Percentiles rank a stretch among this genome's conserved stretches.
These are phyloP conservation scores for Combretum micranthum DNA, from an alignment of 345 rosid genomes.

Conservation along the genomic window DNA sequence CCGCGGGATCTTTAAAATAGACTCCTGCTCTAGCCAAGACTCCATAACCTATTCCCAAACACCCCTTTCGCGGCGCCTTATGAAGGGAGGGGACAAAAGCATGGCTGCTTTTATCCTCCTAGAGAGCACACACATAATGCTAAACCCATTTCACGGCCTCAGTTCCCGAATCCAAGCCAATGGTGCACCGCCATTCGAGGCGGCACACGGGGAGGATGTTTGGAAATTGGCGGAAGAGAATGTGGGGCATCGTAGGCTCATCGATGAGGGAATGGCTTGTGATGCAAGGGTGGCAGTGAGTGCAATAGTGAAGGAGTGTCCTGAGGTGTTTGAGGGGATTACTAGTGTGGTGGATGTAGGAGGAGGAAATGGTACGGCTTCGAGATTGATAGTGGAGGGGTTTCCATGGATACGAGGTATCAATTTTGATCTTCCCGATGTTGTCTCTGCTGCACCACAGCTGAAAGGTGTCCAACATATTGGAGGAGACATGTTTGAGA, in stretches of 20 bases:
- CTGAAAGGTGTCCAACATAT: constrained; percentile 12
- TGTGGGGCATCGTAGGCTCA: constrained; percentile 4
- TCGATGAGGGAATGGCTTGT: constrained; percentile 17
- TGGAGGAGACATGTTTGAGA: constrained; percentile 21
- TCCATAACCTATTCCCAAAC: not conserved
- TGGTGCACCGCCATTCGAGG: constrained; percentile 8
- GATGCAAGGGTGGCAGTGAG: constrained; percentile 5
- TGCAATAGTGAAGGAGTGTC: constrained; percentile 6
- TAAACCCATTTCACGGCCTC: constrained; percentile 18
- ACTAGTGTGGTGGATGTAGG: constrained; percentile 19
- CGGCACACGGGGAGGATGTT: constrained; percentile 13
- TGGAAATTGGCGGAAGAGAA: constrained; percentile 10
- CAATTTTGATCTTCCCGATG: constrained; percentile 23
- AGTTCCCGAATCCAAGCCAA: constrained; percentile 12
- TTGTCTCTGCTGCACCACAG: constrained; percentile 13
- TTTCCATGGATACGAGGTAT: constrained; percentile 11
- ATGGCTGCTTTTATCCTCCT: constrained; percentile 9
- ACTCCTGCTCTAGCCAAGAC: not conserved
- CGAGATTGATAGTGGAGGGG: constrained; percentile 12
- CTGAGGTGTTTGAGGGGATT: constrained; percentile 4
- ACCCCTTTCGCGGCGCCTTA: constrained; percentile 9
- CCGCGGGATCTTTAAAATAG: constrained; percentile 3
- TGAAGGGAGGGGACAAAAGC: not conserved
- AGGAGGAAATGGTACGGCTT: constrained; percentile 12
- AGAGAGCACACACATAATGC: constrained; percentile 10